Conservation (phyloP, 768 basidiomycete genomes). For the Boletus tomentosulus region DNA sequence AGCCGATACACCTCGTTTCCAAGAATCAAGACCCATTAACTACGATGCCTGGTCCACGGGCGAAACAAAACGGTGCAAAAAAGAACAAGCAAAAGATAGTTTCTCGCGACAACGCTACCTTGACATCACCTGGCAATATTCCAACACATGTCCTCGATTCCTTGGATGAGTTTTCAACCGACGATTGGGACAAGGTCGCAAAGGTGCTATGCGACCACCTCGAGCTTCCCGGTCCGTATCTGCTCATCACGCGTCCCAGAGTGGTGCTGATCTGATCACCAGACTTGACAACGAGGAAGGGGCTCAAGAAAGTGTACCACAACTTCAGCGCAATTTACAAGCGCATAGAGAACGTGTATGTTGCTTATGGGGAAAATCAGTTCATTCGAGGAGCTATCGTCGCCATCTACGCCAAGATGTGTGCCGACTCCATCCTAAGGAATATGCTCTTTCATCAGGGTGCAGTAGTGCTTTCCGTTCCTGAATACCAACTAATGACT, state of each 20-base stretch:
- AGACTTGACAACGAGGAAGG: constrained; percentile 56
- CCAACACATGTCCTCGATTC: constrained; percentile 1
- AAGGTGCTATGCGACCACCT: constrained; percentile 46
- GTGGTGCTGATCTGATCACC: constrained; percentile 1
- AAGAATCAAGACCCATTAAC: neutral
- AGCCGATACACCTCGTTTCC: neutral
- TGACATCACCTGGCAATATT: neutral
- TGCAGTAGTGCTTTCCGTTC: neutral
- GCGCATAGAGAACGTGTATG: constrained; percentile 48
- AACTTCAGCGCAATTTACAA: constrained; percentile 52
- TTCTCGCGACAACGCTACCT: neutral
- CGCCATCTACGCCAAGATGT: constrained; percentile 63
- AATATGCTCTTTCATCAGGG: constrained; percentile 57
- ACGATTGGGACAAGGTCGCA: constrained; percentile 47
- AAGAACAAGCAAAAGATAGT: constrained; percentile 10
- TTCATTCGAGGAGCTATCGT: constrained; percentile 53
- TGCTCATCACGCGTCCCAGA: neutral
- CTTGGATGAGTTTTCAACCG: constrained; percentile 27
- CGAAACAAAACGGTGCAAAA: constrained; percentile 17
- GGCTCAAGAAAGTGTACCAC: constrained; percentile 58
- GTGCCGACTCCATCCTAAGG: constrained; percentile 52
- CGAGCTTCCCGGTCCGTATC: constrained; percentile 48
- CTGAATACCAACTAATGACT: neutral
- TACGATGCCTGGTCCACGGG: constrained; percentile 23
- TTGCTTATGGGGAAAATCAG: constrained; percentile 39